Conservation (phyloP, 1,284 basidiomycete genomes). For the Microbotryomycetes sp. region DNA sequence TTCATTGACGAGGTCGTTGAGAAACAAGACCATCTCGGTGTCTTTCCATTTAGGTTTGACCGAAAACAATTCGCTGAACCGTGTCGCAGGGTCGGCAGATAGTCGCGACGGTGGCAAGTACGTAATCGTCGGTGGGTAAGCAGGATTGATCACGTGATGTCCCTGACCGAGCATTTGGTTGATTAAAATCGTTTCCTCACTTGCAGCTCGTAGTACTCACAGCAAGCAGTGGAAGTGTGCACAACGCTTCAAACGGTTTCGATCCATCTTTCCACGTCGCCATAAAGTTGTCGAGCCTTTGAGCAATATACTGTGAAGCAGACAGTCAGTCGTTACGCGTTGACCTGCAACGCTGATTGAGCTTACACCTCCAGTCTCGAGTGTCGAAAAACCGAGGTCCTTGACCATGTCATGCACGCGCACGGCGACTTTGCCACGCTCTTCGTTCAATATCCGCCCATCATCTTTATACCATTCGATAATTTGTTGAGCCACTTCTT, state of each 20-base stretch:
- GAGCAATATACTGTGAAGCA: constrained; percentile 49
- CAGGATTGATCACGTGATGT: constrained; percentile 11
- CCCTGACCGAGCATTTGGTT: not conserved
- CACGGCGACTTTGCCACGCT: constrained; percentile 57
- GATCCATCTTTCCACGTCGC: constrained; percentile 64
- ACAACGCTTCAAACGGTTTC: constrained; percentile 57
- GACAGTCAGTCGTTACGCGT: not conserved
- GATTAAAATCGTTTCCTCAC: not conserved
- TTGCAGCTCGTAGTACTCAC: constrained; percentile 46
- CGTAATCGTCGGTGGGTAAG: constrained; percentile 41
- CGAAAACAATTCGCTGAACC: constrained; percentile 77
- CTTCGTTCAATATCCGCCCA: constrained; percentile 10
- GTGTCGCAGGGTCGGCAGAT: constrained; percentile 61
- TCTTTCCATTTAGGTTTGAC: constrained; percentile 65
- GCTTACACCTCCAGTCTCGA: constrained; percentile 57
- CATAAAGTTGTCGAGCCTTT: constrained; percentile 53
- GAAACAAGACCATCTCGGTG: constrained; percentile 70
- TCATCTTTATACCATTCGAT: constrained; percentile 70
- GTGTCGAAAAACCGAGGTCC: constrained; percentile 62
- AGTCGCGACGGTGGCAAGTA: constrained; percentile 69
- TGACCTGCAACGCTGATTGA: not conserved
- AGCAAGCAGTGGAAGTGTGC: constrained; percentile 56
- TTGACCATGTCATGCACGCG: constrained; percentile 52
- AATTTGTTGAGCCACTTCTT: constrained; percentile 59
- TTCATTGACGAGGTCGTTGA: constrained; percentile 62